Evolutionary conservation across 441 rosid species (phyloP).

Genomic region (Arabidopsis lyrata): DNA sequence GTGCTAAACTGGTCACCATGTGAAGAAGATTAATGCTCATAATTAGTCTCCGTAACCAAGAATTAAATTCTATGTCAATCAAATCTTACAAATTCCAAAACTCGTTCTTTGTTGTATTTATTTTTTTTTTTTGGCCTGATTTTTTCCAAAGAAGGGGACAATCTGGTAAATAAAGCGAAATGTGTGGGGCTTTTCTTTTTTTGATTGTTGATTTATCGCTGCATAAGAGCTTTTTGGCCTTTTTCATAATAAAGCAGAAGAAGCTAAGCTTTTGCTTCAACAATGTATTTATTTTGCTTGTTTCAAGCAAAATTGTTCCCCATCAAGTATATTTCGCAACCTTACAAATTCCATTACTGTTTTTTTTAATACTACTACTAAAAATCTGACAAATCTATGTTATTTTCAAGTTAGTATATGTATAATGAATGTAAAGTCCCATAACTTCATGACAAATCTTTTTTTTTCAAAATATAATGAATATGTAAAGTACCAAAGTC

Average conservation of each 20-base stretch:
- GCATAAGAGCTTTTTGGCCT: slow-evolving; percentile 20
- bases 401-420: not conserved
- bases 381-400: not conserved
- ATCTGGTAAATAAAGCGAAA: slow-evolving; percentile 33
- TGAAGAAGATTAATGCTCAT: slow-evolving; percentile 45
- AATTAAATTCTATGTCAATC: slow-evolving; percentile 23
- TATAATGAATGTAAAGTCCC: not conserved
- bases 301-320: slow-evolving; percentile 43
- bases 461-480: not conserved
- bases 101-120: not conserved
- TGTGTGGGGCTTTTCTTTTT: slow-evolving; percentile 19
- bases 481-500: slow-evolving; percentile 3
- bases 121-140: not conserved
- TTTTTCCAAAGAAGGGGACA: slow-evolving; percentile 3
- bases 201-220: slow-evolving; percentile 13
- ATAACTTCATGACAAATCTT: not conserved
- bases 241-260: slow-evolving; percentile 21
- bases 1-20: slow-evolving; percentile 32
- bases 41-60: slow-evolving; percentile 26
- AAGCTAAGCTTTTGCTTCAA: slow-evolving; percentile 24
- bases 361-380: not conserved
- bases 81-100: slow-evolving; percentile 20
- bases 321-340: not conserved
- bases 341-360: slow-evolving; percentile 27
- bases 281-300: slow-evolving; percentile 24